Conservation (phyloP, 257 asterid species). For the Solanum virginianum region DNA sequence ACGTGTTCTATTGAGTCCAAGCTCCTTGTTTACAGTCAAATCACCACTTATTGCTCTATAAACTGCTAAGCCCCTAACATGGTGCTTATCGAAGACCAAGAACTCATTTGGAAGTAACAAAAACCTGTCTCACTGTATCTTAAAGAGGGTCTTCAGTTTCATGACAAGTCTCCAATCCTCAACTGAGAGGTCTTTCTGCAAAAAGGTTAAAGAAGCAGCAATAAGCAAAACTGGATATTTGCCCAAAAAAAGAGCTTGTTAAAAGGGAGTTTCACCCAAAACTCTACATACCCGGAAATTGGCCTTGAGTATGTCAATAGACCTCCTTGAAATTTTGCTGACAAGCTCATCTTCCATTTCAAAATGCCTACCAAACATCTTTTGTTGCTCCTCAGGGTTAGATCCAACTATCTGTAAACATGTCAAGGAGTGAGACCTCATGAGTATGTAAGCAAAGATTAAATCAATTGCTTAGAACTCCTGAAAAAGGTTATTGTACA, state of each 20-base stretch:
- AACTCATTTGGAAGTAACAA: not conserved
- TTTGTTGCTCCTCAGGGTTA: conserved; percentile 85
- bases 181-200: conserved; percentile 60
- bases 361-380: conserved; percentile 94
- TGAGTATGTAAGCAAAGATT: not conserved
- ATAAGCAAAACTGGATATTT: not conserved
- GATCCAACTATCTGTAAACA: conserved; percentile 60
- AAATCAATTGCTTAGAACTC: not conserved
- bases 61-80: not conserved
- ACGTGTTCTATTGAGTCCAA: not conserved
- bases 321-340: conserved; percentile 77
- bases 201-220: not conserved
- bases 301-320: conserved; percentile 79
- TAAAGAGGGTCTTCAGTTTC: conserved; percentile 64
- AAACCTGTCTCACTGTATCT: conserved; percentile 39
- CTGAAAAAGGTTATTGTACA: not conserved
- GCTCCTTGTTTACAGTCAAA: not conserved
- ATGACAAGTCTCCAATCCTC: conserved; percentile 71
- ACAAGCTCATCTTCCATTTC: conserved; percentile 92
- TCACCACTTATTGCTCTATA: not conserved
- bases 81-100: not conserved
- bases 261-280: not conserved
- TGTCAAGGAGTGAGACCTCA: not conserved
- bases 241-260: not conserved
- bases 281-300: conserved; percentile 56